Base-by-base conservation (phyloP, 495 filamentous ascomycete species). In the Penicillium silybi region DNA sequence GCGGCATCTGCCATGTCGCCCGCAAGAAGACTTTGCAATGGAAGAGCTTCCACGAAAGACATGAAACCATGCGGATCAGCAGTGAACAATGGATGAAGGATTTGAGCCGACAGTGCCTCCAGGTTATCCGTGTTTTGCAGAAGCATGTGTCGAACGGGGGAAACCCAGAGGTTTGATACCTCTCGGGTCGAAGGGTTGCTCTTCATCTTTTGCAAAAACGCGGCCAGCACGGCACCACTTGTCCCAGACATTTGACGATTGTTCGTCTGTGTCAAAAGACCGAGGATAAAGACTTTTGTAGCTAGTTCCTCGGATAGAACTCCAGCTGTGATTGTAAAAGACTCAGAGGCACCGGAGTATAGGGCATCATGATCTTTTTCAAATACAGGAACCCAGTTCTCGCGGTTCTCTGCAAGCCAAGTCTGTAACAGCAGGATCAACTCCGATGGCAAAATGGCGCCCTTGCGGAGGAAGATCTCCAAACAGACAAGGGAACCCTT, bases 31-130 rank as follows among this genome's bases (percentile, higher is more conserved):
- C 52, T 71, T 6, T 69, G 55, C n/a, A 77, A 43, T 13, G 70
- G 72, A 8, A 80, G 56, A 1, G 57, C 66, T 20, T 79, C 60
- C 6, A 91, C 64, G 52, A 95, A 87, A 0, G 39, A 35, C 19
- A 74, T 46, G 32, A 85, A 86, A 0, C 78, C 77, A 15, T 53
- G 41, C 5, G 76, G 57, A 52, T 85, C 82, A 18, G 77, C 61
- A 52, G 73, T 81, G 64, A 95, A 89, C 11, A 95, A 67, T 1
- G 80, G 78, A 0, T 87, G 78, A 18, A 95, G 80, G n/a, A 91
- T 73, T 65, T 92, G 85, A 38, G 78, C 80, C 50, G 85, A 87
- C 41, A 90, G 76, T 41, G 80, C 75, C 50, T 87, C 85, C 8
- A 90, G 52, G 34, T 72, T 68, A n/a, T 79, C 75, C 8, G 75